Evolutionary conservation across 2,329 filamentous ascomycete genomes (phyloP).

Genomic region (Xenoacremonium recifei): DNA sequence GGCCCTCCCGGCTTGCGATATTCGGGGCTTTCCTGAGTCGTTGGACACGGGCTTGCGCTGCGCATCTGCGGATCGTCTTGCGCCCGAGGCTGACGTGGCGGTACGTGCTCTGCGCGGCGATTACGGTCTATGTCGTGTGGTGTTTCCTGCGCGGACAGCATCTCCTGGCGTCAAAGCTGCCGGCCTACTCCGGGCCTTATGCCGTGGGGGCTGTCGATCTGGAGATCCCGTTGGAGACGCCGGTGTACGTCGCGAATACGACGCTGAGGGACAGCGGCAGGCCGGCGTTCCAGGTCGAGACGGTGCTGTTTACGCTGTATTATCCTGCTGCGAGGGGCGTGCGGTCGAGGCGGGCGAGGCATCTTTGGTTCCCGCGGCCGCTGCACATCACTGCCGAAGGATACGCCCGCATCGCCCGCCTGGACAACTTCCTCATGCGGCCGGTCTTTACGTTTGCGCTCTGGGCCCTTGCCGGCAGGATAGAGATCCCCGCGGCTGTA

Average conservation of each 20-base stretch:
- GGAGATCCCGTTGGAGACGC: conserved; percentile 39
- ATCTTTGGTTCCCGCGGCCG: conserved; percentile 45
- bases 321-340: conserved; percentile 39
- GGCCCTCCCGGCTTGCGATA: not conserved
- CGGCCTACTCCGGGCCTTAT: conserved; percentile 42
- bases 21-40: not conserved
- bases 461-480: conserved; percentile 39
- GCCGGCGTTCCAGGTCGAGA: conserved; percentile 45
- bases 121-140: conserved; percentile 36
- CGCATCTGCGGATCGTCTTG: conserved; percentile 14
- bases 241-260: conserved; percentile 30
- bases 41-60: conserved; percentile 2
- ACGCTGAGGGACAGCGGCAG: conserved; percentile 32
- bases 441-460: conserved; percentile 43
- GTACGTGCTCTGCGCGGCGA: conserved; percentile 29
- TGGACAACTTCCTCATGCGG: conserved; percentile 42
- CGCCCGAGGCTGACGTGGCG: conserved; percentile 34
- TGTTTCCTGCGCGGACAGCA: conserved; percentile 40
- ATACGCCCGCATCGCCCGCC: conserved; percentile 44
- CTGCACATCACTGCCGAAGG: conserved; percentile 44
- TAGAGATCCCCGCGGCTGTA: conserved; percentile 47
- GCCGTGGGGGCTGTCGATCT: conserved; percentile 47
- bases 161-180: conserved; percentile 43
- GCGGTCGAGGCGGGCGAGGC: conserved; percentile 26
- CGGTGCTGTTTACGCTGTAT: conserved; percentile 49